Evolutionary conservation across 139 green algal genomes (phyloP), one percentile per base, ranked within the genome.

Genomic region (Cymbomonas tetramitiformis): DNA sequence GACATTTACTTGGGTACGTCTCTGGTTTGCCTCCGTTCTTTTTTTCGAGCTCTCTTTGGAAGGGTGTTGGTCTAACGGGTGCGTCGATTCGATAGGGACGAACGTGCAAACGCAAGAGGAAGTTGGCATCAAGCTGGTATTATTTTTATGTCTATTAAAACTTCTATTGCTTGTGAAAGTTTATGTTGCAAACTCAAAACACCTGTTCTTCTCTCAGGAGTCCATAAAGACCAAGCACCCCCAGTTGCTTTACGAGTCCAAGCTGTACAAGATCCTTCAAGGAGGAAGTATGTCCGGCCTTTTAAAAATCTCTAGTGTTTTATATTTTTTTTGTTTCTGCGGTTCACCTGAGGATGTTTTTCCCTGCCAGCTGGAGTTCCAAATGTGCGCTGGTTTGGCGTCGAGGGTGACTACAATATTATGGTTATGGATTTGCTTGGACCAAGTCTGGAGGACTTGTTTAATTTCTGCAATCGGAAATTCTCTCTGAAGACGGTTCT

Each of bases 51-150:
- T 2, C 21, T 59, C 30, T 56, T 51, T 52, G 23, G 52, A n/a
- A 59, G n/a, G 23, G 18, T 19, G 21, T 30, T 51, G 3, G n/a
- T 58, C n/a, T 58, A 18, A 4, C 30, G 2, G 18, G 2, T 44
- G 1, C 33, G 36, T 28, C 18, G 5, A 38, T 46, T 15, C 15
- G 38, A 52, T 84, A 93, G 90, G 92, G 38, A 94, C 85, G 2
- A 88, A 99, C 62, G 82, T 97, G 31, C 84, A 96, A 50, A 96
- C 87, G 0, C 82, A 83, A 25, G 92, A 99, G 68, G 92, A 99
- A 58, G 89, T 99, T n/a, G 92, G 83, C 49, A 97, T 99, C 43
- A 99, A 99, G 76, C 73, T 99, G 74, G 88, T 96, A n/a, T n/a
- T n/a, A n/a, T n/a, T n/a, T n/a, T n/a, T n/a, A n/a, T n/a, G 23